These are phyloP conservation scores for Parmelia sp. DNA, from an alignment of 495 filamentous ascomycete species.

Conservation along the genomic window DNA sequence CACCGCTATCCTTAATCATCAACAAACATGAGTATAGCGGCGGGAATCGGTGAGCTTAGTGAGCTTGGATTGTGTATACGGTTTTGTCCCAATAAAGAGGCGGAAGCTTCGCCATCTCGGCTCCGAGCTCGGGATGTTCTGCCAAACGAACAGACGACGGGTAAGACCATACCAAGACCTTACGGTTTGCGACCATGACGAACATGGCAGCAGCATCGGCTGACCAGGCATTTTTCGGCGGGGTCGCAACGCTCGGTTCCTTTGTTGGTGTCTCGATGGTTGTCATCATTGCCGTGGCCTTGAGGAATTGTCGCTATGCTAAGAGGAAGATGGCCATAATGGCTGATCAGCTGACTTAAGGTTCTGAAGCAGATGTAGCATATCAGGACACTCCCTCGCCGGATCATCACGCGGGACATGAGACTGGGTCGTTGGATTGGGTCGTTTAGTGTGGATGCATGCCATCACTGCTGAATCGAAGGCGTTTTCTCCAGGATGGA, in stretches of 20 bases:
- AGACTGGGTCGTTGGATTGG: constrained; percentile 1
- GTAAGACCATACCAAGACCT: background rate
- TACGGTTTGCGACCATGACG: background rate
- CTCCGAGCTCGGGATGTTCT: background rate
- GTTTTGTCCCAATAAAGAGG: background rate
- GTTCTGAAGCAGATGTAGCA: background rate
- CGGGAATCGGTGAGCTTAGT: background rate
- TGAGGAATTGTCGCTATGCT: background rate
- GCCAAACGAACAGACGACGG: background rate
- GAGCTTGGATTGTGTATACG: background rate
- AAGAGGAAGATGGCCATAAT: background rate
- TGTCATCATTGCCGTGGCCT: background rate
- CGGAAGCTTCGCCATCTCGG: background rate
- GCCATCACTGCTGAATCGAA: background rate
- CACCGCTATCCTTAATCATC: background rate
- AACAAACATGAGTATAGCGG: background rate
- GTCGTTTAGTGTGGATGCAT: background rate
- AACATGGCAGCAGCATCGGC: background rate
- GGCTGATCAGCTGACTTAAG: background rate
- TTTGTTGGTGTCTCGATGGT: background rate
- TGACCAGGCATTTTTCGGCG: background rate
- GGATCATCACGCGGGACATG: background rate
- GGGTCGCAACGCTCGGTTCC: background rate
- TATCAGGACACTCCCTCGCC: background rate
- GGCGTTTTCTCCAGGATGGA: background rate